Conservation (phyloP, 2,329 filamentous ascomycete species). For the Graphilbum sp. region DNA sequence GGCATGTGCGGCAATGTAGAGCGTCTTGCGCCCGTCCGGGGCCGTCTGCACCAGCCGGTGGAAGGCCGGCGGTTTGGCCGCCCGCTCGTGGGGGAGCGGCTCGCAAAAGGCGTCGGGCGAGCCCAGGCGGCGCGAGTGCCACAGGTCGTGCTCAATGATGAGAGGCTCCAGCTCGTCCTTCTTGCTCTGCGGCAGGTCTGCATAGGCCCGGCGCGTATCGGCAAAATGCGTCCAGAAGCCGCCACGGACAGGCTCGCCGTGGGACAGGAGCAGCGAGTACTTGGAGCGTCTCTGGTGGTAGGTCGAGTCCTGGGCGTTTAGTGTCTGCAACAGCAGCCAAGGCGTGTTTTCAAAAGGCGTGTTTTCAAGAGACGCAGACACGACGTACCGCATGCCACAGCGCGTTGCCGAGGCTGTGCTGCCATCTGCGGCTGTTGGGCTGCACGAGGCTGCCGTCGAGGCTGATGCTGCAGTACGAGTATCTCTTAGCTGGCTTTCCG, state of each 20-base stretch:
- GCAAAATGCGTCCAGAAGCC: conserved; percentile 1
- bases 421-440: background rate
- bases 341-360: too few species aligned
- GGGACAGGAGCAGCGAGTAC: background rate
- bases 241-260: background rate
- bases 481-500: too few species aligned
- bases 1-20: conserved; percentile 1
- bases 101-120: background rate
- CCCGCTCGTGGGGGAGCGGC: background rate
- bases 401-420: background rate
- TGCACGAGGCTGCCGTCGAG: too few species aligned
- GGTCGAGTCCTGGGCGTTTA: background rate
- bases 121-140: conserved; percentile 1
- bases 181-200: background rate
- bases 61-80: background rate
- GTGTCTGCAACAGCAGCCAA: too few species aligned
- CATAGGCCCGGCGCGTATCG: background rate
- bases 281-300: background rate
- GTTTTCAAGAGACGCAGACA: too few species aligned
- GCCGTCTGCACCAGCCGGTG: background rate
- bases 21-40: background rate
- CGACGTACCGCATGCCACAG: background rate
- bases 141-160: conserved; percentile 1
- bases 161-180: background rate
- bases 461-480: too few species aligned